Percentiles rank a stretch among this genome's conserved stretches.
phyloP scores from a whole-genome alignment of 306 rosid species.

The Castanospermum australe region DNA sequence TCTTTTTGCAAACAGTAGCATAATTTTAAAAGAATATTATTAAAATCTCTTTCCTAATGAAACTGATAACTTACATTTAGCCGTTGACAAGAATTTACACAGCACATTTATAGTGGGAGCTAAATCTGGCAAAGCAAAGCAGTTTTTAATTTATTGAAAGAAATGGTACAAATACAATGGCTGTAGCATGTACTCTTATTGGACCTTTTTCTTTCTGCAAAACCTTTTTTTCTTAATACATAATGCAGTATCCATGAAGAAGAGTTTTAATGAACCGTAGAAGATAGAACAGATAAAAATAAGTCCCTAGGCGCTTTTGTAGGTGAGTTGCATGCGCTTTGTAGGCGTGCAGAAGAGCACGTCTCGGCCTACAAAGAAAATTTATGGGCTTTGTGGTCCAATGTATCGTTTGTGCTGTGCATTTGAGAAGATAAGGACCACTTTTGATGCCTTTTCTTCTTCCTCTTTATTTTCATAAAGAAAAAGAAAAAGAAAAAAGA shows the following conservation, averaged over 20 bases:
- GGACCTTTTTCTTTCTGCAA: neutral
- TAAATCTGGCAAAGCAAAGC: no score
- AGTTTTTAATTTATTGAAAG: no score
- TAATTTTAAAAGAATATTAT: neutral
- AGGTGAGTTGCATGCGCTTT: constrained; percentile 22
- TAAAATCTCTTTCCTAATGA: neutral
- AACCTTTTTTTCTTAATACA: neutral
- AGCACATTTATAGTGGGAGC: neutral
- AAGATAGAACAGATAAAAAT: neutral
- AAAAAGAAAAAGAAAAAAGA: neutral
- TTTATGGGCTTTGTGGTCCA: constrained; percentile 35
- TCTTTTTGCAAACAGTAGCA: neutral
- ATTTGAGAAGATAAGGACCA: constrained; percentile 33
- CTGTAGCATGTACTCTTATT: neutral
- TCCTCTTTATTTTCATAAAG: neutral
- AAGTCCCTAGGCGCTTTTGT: neutral
- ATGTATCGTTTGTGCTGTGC: neutral
- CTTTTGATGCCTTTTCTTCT: neutral
- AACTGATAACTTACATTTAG: neutral
- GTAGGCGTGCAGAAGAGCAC: constrained; percentile 37
- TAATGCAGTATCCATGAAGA: neutral
- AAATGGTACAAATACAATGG: neutral
- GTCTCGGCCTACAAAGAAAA: constrained; percentile 1
- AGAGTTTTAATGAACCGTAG: neutral
- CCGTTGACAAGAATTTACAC: neutral